Base-by-base conservation (phyloP, 257 asterid species). In the Penstemon davidsonii region DNA sequence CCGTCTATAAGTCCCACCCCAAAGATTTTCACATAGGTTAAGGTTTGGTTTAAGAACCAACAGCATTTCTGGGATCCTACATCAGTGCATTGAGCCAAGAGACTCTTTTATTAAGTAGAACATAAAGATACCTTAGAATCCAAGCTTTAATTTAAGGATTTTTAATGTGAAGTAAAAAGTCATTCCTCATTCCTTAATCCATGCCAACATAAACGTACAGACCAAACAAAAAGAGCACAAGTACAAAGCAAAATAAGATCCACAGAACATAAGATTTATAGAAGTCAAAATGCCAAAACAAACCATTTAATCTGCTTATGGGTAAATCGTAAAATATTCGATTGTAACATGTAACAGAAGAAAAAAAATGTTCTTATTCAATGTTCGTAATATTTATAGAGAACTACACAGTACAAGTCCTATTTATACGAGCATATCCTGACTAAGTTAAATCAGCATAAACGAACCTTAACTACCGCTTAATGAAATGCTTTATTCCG, bases 41-140 rank as follows among this genome's bases (percentile, higher is more conserved):
- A 25, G 2, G 33, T 25, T 25, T 25, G 54, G 15, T 12, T 49
- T 12, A 12, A 49, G 61, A 38, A 43, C 8, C 8, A 43, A 43
- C 68, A 53, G 71, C 64, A 59, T 55, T 64, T 73, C 62, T 65
- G 79, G 74, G 76, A 70, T 78, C 67, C 72, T 78, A 25, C 33
- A 25, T 25, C 33, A 25, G 33, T 25, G 81, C 79, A 75, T 78
- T 64, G 87, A 78, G 81, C 83, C 86, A 71, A 78, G 81, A 64
- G 76, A 82, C 59, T 65, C 15, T 18, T 12, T 45, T 51, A 41
- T 12, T 41, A n/a, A 44, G 58, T 65, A 69, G 55, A 78, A 62
- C 47, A 66, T 72, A 68, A 56, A 60, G 58, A 61, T 80, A 75
- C 5, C 73, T 75, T 69, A 51, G 60, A 69, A 69, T 65, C 74